Evolutionary conservation across 192 early-diverging fungal species (phyloP), one percentile per base, ranked within the genome.

Genomic region (Jimgerdemannia lactiflua): DNA sequence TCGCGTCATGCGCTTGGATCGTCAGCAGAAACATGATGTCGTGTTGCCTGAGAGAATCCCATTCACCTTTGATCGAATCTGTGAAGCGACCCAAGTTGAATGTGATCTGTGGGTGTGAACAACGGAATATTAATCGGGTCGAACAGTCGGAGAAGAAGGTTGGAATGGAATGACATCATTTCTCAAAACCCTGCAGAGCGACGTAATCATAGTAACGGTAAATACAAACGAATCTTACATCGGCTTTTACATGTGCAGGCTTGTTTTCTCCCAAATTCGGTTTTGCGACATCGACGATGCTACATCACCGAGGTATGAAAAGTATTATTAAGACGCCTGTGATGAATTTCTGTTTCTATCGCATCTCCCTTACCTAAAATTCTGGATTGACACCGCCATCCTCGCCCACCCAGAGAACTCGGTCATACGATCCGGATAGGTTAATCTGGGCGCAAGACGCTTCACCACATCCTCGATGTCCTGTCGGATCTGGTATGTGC

Each of bases 341-440:
- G 19, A 84, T 39, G 9, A 42, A 71, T 65, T 18, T 39, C 39
- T 79, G 14, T 59, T 29, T 29, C 29, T 14, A 59, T 59, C 49
- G 8, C 49, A 59, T 59, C 49, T 59, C 49, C 49, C 49, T 10
- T 59, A 81, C 80, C 79, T 84, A 72, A 95, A 89, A 68, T 82
- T 70, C 4, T 87, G 86, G 64, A 98, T 87, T 0, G 91, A 90
- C 43, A 90, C 75, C 0, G 94, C 98, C 93, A 97, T 98, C 64
- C 96, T 84, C 8, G 95, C 92, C 97, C 97, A 99, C 42, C 98
- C 97, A 3, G 80, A 81, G 83, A 98, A 99, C n/a, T 88, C 85
- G 0, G 92, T 96, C 0, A 73, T 71, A 49, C 89, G 84, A 2
- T 89, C 86, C 44, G 83, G 84, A 42, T 85, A 83, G 4, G 81